Conservation (phyloP, 768 basidiomycete species). For the Chalciporus pseudorubinellus region DNA sequence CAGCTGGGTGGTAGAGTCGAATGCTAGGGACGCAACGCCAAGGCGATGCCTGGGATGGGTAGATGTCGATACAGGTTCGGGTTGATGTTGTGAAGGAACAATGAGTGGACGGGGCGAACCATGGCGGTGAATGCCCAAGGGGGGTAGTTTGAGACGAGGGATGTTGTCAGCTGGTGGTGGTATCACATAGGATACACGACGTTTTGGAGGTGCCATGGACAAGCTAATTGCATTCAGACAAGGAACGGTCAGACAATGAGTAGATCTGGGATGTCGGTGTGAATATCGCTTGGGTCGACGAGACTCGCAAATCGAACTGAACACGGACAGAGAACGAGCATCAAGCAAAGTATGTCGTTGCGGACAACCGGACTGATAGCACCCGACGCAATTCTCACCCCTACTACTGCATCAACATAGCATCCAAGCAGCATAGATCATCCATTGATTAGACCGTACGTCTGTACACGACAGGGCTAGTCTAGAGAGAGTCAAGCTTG, state of each 20-base stretch:
- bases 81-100: constrained; percentile 34
- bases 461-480: no score
- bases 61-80: constrained; percentile 19
- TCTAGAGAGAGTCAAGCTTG: no score
- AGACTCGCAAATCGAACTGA: no score
- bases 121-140: constrained; percentile 56
- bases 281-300: no score
- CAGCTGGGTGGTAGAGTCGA: constrained; percentile 80
- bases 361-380: constrained; percentile 1
- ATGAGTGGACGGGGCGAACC: constrained; percentile 73
- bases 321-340: no score
- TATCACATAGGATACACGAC: constrained; percentile 86
- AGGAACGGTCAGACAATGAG: no score
- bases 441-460: no score
- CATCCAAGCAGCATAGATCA: no score
- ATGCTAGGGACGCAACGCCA: constrained; percentile 81
- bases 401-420: no score
- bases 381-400: constrained; percentile 5
- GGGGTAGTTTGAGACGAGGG: constrained; percentile 69
- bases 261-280: background rate
- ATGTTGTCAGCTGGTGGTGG: constrained; percentile 64
- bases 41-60: constrained; percentile 80
- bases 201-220: constrained; percentile 46
- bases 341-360: no score
- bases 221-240: constrained; percentile 23